phyloP scores from a whole-genome alignment of 2,329 filamentous ascomycete species.

The Magnaporthiopsis poae region DNA sequence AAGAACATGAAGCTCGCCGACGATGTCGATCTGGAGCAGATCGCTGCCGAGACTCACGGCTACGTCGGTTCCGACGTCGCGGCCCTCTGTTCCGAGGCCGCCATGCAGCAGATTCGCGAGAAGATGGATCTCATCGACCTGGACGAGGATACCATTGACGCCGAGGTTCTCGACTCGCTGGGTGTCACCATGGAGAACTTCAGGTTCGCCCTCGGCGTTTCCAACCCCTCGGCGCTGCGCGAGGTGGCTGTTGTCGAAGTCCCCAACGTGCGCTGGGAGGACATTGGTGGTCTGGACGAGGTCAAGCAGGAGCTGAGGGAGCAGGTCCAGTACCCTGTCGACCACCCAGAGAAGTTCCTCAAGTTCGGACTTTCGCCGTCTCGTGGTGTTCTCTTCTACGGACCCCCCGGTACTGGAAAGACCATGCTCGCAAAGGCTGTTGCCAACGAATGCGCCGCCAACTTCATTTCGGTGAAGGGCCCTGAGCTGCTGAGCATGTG shows the following conservation, averaged over 20 bases:
- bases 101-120: constrained; percentile 99
- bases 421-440: constrained; percentile 98
- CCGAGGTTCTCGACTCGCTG: constrained; percentile 93
- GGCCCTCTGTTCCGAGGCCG: constrained; percentile 94
- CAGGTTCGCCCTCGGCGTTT: constrained; percentile 96
- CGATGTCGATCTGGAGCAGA: constrained; percentile 92
- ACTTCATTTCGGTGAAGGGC: constrained; percentile 99
- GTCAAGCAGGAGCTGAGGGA: constrained; percentile 99
- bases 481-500: constrained; percentile 98
- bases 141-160: constrained; percentile 97
- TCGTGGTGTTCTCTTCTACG: constrained; percentile 96
- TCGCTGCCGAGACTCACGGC: constrained; percentile 94
- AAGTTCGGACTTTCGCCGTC: constrained; percentile 98
- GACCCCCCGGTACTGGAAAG: constrained; percentile 99
- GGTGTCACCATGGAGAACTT: constrained; percentile 99
- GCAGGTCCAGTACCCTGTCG: constrained; percentile 96
- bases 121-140: constrained; percentile 99
- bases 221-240: constrained; percentile 95
- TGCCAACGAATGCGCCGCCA: constrained; percentile 97
- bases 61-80: constrained; percentile 98
- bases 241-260: constrained; percentile 98
- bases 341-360: constrained; percentile 99
- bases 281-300: constrained; percentile 93
- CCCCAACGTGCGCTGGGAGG: constrained; percentile 98
- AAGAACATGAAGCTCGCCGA: constrained; percentile 99